Base-by-base conservation (phyloP, 805 yeast species). In the Starmerella etchellsii region DNA sequence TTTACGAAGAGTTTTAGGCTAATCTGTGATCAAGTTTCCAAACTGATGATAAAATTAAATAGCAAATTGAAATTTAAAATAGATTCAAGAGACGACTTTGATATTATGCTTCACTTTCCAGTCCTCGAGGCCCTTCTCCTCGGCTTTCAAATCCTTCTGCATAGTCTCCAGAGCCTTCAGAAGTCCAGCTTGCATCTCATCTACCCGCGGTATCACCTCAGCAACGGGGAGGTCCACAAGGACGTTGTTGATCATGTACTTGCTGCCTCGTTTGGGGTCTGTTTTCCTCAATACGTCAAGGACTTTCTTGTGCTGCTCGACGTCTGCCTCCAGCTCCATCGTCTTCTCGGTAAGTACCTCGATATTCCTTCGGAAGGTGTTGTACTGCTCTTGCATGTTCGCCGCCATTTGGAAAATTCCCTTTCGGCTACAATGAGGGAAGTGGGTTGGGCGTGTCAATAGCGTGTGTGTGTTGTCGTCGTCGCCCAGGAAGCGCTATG, bases 201-300 rank as follows among this genome's bases (percentile, higher is more conserved):
- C 66, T 40, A 84, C 61, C 10, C 77, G 67, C 11, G 77, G 78
- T 3, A 70, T 61, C 3, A 87, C 91, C 31, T 81, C 84, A n/a
- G 69, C 76, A 4, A 84, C 91, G 3, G 76, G 69, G 49, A 81
- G 78, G 55, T 85, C 93, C 15, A 87, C 81, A 25, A 88, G 67
- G 3, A 87, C 94, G 9, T 95, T 93, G 21, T 95, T 96, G 25
- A 88, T 72, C 95, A 91, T 84, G 54, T 94, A 75, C 63, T 76
- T 85, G 55, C 96, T 84, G 56, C 78, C 76, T 46, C 98, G 73
- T 34, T 70, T 74, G 2, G 51, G 47, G 20, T 76, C 75, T 9
- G 74, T 64, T 1, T 61, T 64, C 32, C 59, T 48, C 24, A 81
- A 60, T 2, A 88, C 77, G 18, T 67, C 70, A 13, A 78, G 53